phyloP scores from a whole-genome alignment of 1,284 basidiomycete species.

The Schizopora paradoxa region DNA sequence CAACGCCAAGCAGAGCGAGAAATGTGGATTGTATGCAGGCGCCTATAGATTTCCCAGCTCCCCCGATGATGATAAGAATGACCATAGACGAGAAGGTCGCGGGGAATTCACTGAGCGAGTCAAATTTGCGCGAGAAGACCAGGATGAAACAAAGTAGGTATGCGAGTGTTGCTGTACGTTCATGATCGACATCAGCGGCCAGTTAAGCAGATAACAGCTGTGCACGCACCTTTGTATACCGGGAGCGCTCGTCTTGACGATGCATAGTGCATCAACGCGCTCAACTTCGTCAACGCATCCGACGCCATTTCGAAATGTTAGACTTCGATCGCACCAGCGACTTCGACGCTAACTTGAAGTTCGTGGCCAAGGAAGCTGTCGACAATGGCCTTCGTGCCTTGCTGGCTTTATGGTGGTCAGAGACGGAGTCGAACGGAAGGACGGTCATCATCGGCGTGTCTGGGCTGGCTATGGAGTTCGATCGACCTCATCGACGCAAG shows the following conservation, averaged over 20 bases:
- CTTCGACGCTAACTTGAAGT: too few relatives aligned
- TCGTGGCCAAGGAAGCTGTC: too few relatives aligned
- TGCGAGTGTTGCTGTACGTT: conserved; percentile 23
- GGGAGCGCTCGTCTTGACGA: conserved; percentile 18
- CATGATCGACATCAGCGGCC: not conserved
- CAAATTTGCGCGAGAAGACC: conserved; percentile 26
- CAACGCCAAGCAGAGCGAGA: conserved; percentile 26
- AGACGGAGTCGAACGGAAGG: too few relatives aligned
- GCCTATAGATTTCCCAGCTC: conserved; percentile 24
- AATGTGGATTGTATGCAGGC: conserved; percentile 18
- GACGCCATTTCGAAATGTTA: not conserved
- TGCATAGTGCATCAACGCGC: conserved; percentile 3
- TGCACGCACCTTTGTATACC: conserved; percentile 21
- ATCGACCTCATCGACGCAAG: too few relatives aligned
- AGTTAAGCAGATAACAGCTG: not conserved
- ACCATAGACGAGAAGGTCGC: conserved; percentile 24
- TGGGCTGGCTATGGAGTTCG: too few relatives aligned
- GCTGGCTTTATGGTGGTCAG: too few relatives aligned
- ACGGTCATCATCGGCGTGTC: too few relatives aligned
- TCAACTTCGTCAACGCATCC: conserved; percentile 3
- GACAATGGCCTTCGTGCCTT: too few relatives aligned
- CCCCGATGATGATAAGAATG: conserved; percentile 26
- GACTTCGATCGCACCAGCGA: not conserved
- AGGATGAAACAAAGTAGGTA: conserved; percentile 28
- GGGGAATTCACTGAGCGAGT: conserved; percentile 23